Conservation (phyloP, 164 flowering plant genomes). For the Piper longum region DNA sequence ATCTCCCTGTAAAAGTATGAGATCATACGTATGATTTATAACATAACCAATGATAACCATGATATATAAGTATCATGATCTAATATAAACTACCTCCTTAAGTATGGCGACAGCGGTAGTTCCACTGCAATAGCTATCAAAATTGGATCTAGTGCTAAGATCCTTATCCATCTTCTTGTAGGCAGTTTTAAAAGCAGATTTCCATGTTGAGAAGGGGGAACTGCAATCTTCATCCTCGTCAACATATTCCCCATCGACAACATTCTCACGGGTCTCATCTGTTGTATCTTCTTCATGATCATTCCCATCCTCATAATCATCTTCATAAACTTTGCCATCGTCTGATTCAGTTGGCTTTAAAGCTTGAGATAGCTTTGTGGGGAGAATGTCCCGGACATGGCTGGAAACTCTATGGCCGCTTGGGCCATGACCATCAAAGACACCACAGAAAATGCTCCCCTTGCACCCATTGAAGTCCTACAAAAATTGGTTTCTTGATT, state of each 20-base stretch:
- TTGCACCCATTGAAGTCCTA: slow-evolving; percentile 57
- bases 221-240: background rate
- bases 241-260: slow-evolving; percentile 1
- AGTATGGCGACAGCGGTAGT: slow-evolving; percentile 51
- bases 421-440: slow-evolving; percentile 90
- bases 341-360: slow-evolving; percentile 9
- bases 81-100: slow-evolving; percentile 32
- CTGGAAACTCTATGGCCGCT: slow-evolving; percentile 62
- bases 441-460: slow-evolving; percentile 47
- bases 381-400: slow-evolving; percentile 44
- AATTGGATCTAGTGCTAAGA: slow-evolving; percentile 19
- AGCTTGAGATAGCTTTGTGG: slow-evolving; percentile 31
- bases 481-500: background rate
- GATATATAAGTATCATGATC: too few species aligned
- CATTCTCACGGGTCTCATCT: slow-evolving; percentile 3
- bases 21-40: background rate
- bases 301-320: background rate
- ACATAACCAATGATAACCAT: too few species aligned
- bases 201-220: slow-evolving; percentile 25
- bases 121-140: slow-evolving; percentile 60
- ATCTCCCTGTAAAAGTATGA: slow-evolving; percentile 30
- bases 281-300: too few species aligned
- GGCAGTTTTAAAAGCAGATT: slow-evolving; percentile 27
- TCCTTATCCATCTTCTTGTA: slow-evolving; percentile 55
- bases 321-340: background rate